Conservation (phyloP, 2,329 filamentous ascomycete species). For the Geoglossum cookeanum region DNA sequence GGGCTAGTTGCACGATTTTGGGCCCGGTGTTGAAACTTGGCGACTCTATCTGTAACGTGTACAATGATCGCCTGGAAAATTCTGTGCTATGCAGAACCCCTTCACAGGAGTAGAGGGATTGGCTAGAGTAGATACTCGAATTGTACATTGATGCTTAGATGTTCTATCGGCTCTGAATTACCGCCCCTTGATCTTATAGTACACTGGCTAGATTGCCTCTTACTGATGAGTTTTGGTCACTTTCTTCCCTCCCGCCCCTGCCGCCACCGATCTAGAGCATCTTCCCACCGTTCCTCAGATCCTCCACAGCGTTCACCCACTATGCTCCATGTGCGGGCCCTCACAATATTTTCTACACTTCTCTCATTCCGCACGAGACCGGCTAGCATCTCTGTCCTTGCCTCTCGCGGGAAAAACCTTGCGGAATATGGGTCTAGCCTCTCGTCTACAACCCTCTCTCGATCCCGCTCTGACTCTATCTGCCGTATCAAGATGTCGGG, state of each 20-base stretch:
- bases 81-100: too few relatives aligned
- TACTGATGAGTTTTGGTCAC: background rate
- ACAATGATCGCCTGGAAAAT: too few relatives aligned
- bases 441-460: conserved; percentile 65
- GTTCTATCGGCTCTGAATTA: too few relatives aligned
- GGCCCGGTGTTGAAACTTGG: too few relatives aligned
- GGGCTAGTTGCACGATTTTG: too few relatives aligned
- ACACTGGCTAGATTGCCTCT: background rate
- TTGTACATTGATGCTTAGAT: too few relatives aligned
- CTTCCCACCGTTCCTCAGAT: conserved; percentile 40
- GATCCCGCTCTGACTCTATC: conserved; percentile 48
- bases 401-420: conserved; percentile 61
- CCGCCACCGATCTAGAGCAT: conserved; percentile 44
- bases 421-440: conserved; percentile 79
- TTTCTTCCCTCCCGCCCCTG: conserved; percentile 14
- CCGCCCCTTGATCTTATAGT: conserved; percentile 10
- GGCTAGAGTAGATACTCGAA: too few relatives aligned
- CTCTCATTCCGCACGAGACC: conserved; percentile 54
- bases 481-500: conserved; percentile 54
- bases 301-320: conserved; percentile 56
- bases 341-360: conserved; percentile 59
- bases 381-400: conserved; percentile 63
- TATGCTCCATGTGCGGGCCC: conserved; percentile 63
- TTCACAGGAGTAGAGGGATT: too few relatives aligned
- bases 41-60: too few relatives aligned